Evolutionary conservation across 1,139 yeast genomes (phyloP).

Genomic region (Pichia sp.): DNA sequence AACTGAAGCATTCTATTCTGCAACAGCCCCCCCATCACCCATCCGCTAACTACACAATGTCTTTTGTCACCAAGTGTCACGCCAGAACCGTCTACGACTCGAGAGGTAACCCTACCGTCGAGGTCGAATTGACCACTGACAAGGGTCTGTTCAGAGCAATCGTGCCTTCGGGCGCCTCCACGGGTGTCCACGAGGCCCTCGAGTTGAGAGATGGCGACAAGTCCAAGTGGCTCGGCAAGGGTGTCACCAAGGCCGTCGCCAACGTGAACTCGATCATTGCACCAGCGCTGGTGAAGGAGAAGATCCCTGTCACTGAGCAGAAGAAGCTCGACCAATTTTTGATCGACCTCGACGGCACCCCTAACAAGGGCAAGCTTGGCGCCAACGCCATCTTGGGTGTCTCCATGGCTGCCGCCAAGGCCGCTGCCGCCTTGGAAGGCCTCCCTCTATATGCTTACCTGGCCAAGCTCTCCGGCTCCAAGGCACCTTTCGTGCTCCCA

Average conservation of each 20-base stretch:
- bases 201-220: constrained; percentile 95
- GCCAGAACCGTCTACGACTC: constrained; percentile 96
- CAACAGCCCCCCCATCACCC: no score
- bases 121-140: constrained; percentile 84
- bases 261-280: constrained; percentile 88
- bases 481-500: constrained; percentile 77
- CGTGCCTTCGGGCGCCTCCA: constrained; percentile 96
- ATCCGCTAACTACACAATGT: constrained; percentile 15
- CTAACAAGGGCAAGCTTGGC: constrained; percentile 90
- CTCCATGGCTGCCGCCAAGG: constrained; percentile 88
- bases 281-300: constrained; percentile 74
- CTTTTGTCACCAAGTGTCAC: constrained; percentile 51
- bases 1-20: no score
- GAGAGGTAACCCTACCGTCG: constrained; percentile 97
- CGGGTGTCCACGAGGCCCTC: constrained; percentile 91
- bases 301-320: constrained; percentile 75
- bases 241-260: constrained; percentile 87
- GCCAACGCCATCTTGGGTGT: constrained; percentile 96
- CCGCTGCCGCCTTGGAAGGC: constrained; percentile 87
- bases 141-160: constrained; percentile 86
- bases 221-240: constrained; percentile 93
- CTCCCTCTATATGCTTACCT: constrained; percentile 86
- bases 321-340: constrained; percentile 74
- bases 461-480: constrained; percentile 63
- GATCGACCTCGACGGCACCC: constrained; percentile 78